Percentiles rank a stretch among this genome's conserved stretches.
These are phyloP conservation scores for Platismatia glauca DNA, from an alignment of 495 filamentous ascomycete genomes.

Conservation along the genomic window DNA sequence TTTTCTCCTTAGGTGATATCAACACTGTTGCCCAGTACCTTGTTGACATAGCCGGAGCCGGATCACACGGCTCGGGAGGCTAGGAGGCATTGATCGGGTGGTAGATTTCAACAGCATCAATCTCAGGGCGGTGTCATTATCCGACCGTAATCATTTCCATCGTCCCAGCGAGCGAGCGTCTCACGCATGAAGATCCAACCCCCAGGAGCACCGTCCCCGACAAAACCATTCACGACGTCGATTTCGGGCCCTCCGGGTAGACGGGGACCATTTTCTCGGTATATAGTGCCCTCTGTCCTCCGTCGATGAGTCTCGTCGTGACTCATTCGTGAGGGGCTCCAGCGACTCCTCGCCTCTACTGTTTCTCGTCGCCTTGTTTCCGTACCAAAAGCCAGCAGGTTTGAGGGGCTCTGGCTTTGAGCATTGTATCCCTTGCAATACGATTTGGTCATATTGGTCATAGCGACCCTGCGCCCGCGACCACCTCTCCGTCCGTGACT, in stretches of 20 bases:
- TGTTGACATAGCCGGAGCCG: constrained; percentile 9
- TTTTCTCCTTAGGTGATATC: constrained; percentile 16
- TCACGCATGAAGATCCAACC: not conserved
- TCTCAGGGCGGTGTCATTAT: not conserved
- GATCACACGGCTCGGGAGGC: constrained; percentile 1
- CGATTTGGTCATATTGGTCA: not conserved
- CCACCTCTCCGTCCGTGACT: no score
- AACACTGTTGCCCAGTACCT: constrained; percentile 11
- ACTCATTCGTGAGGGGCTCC: not conserved
- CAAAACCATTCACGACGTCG: not conserved
- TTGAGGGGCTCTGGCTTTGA: not conserved
- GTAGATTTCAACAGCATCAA: not conserved
- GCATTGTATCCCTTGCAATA: not conserved
- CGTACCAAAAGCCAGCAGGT: not conserved
- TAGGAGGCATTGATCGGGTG: not conserved
- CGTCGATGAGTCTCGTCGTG: not conserved
- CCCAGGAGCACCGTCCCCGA: not conserved
- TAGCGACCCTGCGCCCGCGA: no score
- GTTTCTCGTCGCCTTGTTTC: not conserved
- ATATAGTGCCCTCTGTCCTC: not conserved
- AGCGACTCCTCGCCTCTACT: not conserved
- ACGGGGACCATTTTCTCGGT: not conserved
- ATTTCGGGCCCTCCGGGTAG: not conserved
- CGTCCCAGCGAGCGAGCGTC: constrained; percentile 1
- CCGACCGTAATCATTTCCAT: not conserved